These are phyloP conservation scores for Proteromonas lacertae DNA, from an alignment of 352 stramenopile genomes.

Conservation along the genomic window DNA sequence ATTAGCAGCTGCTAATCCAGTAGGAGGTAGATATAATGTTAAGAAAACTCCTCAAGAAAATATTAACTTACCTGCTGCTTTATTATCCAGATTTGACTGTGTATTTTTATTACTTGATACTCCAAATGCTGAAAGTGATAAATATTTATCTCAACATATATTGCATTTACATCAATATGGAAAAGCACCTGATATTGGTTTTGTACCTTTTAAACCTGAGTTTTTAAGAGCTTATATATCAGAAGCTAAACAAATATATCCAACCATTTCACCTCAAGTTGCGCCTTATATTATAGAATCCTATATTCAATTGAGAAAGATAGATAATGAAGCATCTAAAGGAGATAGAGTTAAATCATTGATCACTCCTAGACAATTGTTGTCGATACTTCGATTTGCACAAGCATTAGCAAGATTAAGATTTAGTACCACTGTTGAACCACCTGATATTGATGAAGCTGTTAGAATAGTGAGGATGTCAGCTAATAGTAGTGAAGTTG, in stretches of 20 bases:
- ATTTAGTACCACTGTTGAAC: slow-evolving; percentile 69
- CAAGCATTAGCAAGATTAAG: slow-evolving; percentile 70
- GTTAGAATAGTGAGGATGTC: slow-evolving; percentile 29
- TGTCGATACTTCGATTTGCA: slow-evolving; percentile 86
- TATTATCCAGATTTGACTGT: slow-evolving; percentile 93
- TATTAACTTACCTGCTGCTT: slow-evolving; percentile 93
- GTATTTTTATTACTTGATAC: slow-evolving; percentile 90
- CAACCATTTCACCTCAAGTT: too few relatives aligned
- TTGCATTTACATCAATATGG: too few relatives aligned
- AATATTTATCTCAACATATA: slow-evolving; percentile 21
- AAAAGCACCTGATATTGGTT: too few relatives aligned
- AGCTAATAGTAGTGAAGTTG: too few relatives aligned
- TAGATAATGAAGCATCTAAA: slow-evolving; percentile 42
- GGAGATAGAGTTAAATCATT: slow-evolving; percentile 50
- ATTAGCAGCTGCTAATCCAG: slow-evolving; percentile 46
- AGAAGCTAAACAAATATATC: too few relatives aligned
- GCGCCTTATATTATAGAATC: too few relatives aligned
- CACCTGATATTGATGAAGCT: slow-evolving; percentile 86
- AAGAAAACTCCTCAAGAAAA: slow-evolving; percentile 34
- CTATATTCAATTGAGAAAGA: too few relatives aligned
- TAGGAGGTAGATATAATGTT: slow-evolving; percentile 20
- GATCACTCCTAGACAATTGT: slow-evolving; percentile 87
- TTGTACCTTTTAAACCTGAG: too few relatives aligned
- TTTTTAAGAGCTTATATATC: too few relatives aligned
- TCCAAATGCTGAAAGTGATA: slow-evolving; percentile 36